Base-by-base conservation (phyloP, 306 rosid genomes). In the Malus orientalis region DNA sequence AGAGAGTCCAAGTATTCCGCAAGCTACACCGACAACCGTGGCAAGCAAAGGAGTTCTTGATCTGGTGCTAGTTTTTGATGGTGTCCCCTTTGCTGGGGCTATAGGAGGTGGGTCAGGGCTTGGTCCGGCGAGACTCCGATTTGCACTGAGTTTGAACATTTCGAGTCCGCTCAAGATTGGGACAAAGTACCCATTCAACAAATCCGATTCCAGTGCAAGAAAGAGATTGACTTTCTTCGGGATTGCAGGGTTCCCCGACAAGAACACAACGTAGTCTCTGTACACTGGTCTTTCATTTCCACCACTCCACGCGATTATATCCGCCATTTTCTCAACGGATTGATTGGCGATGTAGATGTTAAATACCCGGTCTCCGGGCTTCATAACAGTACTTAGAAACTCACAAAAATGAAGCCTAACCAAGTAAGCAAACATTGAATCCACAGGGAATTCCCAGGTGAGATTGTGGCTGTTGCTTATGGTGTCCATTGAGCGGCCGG, bases 121-220 rank as follows among this genome's bases (percentile, higher is more conserved):
- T 2, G 62, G 76, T 11, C 77, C 88, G 0, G 83, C 85, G 4
- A 81, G 83, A 71, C 32, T 80, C 12, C 8, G 9, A 12, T 0
- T 23, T 3, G 16, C 36, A 53, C 45, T 84, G 53, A 81, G 44
- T 36, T 85, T 85, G 76, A 85, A 85, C 63, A 85, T 78, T 70
- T 85, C 86, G 13, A 78, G 11, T 1, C 85, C 87, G 15, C 75
- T 86, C 74, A 25, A 25, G 25, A 25, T 25, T 25, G 23, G 23
- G 23, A 23, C 23, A 23, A 23, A 23, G 25, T 25, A 25, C 25
- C 25, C 25, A 25, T 25, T 0, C 25, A 1, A 25, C 0, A 25
- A 25, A 25, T 25, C 25, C 25, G 25, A 0, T n/a, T 5, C 12
- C 19, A 71, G 25, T 1, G 29, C 44, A 2, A 78, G 20, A 25